Evolutionary conservation across 2,329 filamentous ascomycete species (phyloP), one percentile per base, ranked within the genome.

Genomic region (Colletotrichum abscissum): DNA sequence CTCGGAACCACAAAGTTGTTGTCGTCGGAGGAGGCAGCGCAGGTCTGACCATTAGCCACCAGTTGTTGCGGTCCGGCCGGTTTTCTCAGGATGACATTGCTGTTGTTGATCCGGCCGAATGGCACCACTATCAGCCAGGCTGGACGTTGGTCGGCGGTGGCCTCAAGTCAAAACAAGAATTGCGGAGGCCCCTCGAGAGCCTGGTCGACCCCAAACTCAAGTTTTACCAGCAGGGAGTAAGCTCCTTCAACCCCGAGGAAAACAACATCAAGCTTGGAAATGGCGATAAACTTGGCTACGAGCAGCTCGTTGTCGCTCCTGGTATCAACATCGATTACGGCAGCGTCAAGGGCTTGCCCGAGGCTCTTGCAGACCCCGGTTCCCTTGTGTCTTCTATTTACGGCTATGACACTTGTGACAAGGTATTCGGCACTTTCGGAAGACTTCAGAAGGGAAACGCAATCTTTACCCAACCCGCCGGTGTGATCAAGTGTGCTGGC

Each of bases 91-190:
- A 90, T 38, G 91, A 93, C 73, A 92, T 93, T 73, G 91, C 91
- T 33, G 77, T 93, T 30, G 82, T 93, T 56, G 91, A 93, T 75
- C 91, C 91, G 0, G 86, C 91, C 1, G 79, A 82, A 75, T 91
- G 86, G 85, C 91, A 93, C 78, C 86, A 93, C 82, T 93, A 92
- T 79, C 91, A 93, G 63, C 90, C 91, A 1, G 91, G 91, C 67
- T 93, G 91, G 91, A 93, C 92, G 2, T 84, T 93, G 1, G 91
- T 93, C 2, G 91, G 91, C 56, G 91, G 89, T 52, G 91, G 91
- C 4, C 84, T 93, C 52, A 92, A 92, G 81, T 87, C 84, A 59
- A 91, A 90, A 78, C 84, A 91, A 75, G 86, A 91, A 28, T 81
- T 93, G 69, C 86, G 87, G 59, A 81, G 82, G 69, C 87, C 87